Base-by-base conservation (phyloP, 2,329 filamentous ascomycete genomes). In the Microdochium bolleyi region DNA sequence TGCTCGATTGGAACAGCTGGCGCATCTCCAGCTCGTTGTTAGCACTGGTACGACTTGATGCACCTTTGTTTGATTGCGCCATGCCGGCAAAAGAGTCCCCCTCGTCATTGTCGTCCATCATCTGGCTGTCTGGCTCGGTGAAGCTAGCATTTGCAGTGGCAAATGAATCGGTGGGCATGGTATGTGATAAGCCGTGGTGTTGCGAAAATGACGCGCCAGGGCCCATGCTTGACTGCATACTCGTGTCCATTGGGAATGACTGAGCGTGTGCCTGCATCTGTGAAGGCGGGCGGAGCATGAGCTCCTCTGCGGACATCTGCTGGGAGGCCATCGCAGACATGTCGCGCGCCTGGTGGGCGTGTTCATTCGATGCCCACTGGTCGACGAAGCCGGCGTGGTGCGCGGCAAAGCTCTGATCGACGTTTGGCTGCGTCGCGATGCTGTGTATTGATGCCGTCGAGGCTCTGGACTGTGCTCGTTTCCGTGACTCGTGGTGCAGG, bases 1-100 rank as follows among this genome's bases (percentile, higher is more conserved):
- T 81, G 63, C 91, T 91, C 53, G 78, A 74, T n/a, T 76, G 72
- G 57, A 89, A 87, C 50, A 92, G 75, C 62, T 89, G 85, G 46
- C 88, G 80, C 78, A 92, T 84, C 67, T 92, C 88, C 54, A 88
- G 77, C 67, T 92, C 88, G 61, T 92, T 92, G 58, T 89, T 89
- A 2, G 87, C 87, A 57, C 83, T 90, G 16, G 86, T 84, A 49
- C 84, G 79, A 25, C 80, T 77, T 9, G 77, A 73, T n/a, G 73
- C 70, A 22, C 66, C 82, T 86, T 32, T 77, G 70, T 38, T 76
- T 74, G 24, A 69, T 69, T 10, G 13, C 16, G 67, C 61, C 8
- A 70, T 64, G 11, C 73, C 74, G 1, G 70, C 67, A 54, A 80
- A 63, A 3, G 79, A 77, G 52, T 84, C 79, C 19, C 67, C 75